Conservation (phyloP, 306 rosid genomes). For the Gastrolobium villosum region DNA sequence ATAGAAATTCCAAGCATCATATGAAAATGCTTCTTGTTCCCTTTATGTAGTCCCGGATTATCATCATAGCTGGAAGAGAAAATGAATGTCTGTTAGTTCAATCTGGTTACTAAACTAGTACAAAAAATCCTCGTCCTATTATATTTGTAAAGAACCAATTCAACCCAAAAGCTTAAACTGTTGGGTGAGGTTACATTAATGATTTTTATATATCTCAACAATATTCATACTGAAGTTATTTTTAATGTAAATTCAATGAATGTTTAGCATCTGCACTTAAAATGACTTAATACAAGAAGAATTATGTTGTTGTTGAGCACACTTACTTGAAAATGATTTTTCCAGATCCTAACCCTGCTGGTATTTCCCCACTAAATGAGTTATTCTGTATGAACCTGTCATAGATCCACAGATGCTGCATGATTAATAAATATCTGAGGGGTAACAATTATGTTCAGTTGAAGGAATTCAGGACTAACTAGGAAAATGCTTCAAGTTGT, state of each 20-base stretch:
- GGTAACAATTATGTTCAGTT: conserved; percentile 2
- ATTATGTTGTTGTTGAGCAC: conserved; percentile 13
- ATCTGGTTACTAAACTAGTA: neutral
- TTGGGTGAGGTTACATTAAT: too few species aligned
- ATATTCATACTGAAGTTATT: conserved; percentile 16
- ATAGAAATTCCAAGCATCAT: conserved; percentile 72
- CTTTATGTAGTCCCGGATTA: conserved; percentile 67
- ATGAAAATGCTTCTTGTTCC: conserved; percentile 67
- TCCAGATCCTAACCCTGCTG: conserved; percentile 67
- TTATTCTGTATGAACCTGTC: conserved; percentile 92
- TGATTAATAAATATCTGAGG: conserved; percentile 22
- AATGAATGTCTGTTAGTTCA: conserved; percentile 36
- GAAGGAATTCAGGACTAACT: conserved; percentile 9
- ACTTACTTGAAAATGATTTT: conserved; percentile 80
- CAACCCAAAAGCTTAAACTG: too few species aligned
- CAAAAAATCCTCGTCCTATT: neutral
- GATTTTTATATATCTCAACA: too few species aligned
- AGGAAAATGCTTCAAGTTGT: conserved; percentile 44
- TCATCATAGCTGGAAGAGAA: conserved; percentile 65
- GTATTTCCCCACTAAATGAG: conserved; percentile 85
- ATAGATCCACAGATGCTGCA: conserved; percentile 47
- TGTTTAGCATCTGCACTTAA: neutral
- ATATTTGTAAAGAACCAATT: too few species aligned
- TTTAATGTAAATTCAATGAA: conserved; percentile 23
- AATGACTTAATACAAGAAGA: conserved; percentile 24